Base-by-base conservation (phyloP, 2,329 filamentous ascomycete genomes). In the Paecilomyces niveus region DNA sequence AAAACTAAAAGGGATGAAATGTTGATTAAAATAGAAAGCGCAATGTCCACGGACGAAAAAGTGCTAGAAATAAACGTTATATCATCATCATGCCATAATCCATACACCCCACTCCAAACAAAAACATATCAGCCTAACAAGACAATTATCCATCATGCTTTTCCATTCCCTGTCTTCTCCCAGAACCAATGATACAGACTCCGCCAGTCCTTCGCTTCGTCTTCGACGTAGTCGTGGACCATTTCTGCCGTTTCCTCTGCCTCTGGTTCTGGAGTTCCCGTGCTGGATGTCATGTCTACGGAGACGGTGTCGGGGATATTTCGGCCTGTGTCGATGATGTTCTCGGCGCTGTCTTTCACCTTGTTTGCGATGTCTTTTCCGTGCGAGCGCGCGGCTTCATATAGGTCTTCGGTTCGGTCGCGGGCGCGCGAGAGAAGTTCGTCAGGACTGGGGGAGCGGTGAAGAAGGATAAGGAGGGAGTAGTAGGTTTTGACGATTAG, bases 401-500 rank as follows among this genome's bases (percentile, higher is more conserved):
- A 72, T 58, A 74, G 74, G 52, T 76, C 75, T 58, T 76, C 74
- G 2, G 72, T 72, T 50, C 73, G 72, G 55, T 73, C 69, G 1
- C 72, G 72, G 3, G 76, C 74, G 32, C 71, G 68, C 3, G 70
- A 66, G 9, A 76, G 65, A 0, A 80, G 62, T 50, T 78, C 73
- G 5, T 74, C 69, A 0, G 78, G 70, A n/a, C 69, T 73, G 0
- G 78, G 79, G 59, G 77, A 79, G 21, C 67, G 74, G 55, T 72
- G 72, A 29, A 81, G 62, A 3, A 78, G 62, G 24, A 77, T 77
- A n/a, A 89, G 73, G 1, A 88, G 68, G 6, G 86, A 68, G 64
- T 90, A 89, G 74, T 93, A 95, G 3, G 87, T 66, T 62, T 84
- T 84, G 59, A 95, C 83, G 58, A 96, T 84, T 15, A 87, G 72